These are phyloP conservation scores for Sporopachydermia quercuum DNA, from an alignment of 805 yeast species.

Conservation along the genomic window DNA sequence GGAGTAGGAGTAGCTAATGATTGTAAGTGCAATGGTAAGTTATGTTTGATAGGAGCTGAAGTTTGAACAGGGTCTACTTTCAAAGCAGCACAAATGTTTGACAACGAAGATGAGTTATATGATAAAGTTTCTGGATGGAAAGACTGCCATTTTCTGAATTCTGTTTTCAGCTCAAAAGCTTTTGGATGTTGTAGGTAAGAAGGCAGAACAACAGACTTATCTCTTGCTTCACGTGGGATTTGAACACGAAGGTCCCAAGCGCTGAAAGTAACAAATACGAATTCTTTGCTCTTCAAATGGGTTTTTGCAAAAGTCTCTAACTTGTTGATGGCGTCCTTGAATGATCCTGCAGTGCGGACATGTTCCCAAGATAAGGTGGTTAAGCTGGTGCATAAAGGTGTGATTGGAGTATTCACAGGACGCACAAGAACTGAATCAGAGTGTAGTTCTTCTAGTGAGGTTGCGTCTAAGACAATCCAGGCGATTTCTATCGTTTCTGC, in stretches of 20 bases:
- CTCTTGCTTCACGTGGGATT: conserved; percentile 69
- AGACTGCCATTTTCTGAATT: conserved; percentile 57
- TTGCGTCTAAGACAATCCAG: conserved; percentile 48
- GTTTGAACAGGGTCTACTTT: conserved; percentile 22
- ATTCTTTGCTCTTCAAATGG: conserved; percentile 28
- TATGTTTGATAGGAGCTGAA: conserved; percentile 12
- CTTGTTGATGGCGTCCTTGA: conserved; percentile 45
- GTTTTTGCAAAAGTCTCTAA: conserved; percentile 35
- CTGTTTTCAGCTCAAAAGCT: conserved; percentile 61
- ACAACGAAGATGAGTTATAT: conserved; percentile 14
- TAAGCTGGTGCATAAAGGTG: conserved; percentile 34
- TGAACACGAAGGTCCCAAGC: conserved; percentile 65
- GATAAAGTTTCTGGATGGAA: conserved; percentile 38
- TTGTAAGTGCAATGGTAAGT: conserved; percentile 12
- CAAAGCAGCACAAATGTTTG: conserved; percentile 31
- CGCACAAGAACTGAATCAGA: conserved; percentile 35
- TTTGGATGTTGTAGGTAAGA: conserved; percentile 61
- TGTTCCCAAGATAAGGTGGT: conserved; percentile 47
- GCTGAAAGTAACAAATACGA: conserved; percentile 51
- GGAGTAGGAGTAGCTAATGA: conserved; percentile 19
- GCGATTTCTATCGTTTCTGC: conserved; percentile 54
- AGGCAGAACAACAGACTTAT: conserved; percentile 58
- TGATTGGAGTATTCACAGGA: conserved; percentile 53
- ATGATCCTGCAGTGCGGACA: conserved; percentile 39
- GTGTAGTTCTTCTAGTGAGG: conserved; percentile 27